Evolutionary conservation across 495 filamentous ascomycete genomes (phyloP).

Genomic region (Podospora comata): DNA sequence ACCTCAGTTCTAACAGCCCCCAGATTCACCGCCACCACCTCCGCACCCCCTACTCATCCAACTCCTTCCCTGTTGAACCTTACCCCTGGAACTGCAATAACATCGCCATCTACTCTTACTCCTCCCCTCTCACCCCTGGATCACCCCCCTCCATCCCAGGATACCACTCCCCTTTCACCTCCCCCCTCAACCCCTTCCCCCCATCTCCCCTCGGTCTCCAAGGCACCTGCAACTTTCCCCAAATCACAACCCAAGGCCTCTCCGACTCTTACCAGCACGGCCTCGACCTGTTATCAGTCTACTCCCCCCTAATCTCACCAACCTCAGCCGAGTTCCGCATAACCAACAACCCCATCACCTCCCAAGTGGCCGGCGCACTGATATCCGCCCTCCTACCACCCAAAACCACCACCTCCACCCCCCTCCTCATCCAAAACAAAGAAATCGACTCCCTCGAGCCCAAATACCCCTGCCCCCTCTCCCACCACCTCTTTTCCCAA

Average conservation of each 20-base stretch:
- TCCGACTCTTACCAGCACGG: slow-evolving; percentile 67
- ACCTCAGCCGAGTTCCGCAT: slow-evolving; percentile 53
- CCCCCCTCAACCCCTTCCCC: slow-evolving; percentile 56
- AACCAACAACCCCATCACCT: slow-evolving; percentile 68
- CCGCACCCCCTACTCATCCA: slow-evolving; percentile 65
- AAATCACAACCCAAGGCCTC: slow-evolving; percentile 62
- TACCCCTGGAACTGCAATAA: slow-evolving; percentile 64
- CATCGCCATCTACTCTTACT: slow-evolving; percentile 59
- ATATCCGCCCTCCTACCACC: slow-evolving; percentile 54
- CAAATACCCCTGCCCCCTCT: slow-evolving; percentile 54
- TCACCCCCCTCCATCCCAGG: slow-evolving; percentile 34
- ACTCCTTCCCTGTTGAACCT: slow-evolving; percentile 63
- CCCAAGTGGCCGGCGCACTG: slow-evolving; percentile 65
- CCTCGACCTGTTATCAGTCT: slow-evolving; percentile 60
- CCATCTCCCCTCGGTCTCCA: slow-evolving; percentile 54
- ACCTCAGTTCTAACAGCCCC: not conserved
- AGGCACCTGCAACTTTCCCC: slow-evolving; percentile 68
- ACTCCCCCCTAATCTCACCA: slow-evolving; percentile 56
- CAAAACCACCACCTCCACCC: slow-evolving; percentile 24
- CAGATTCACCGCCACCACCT: slow-evolving; percentile 73
- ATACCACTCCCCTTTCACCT: slow-evolving; percentile 58
- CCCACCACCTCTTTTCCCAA: slow-evolving; percentile 41
- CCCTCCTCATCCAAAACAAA: slow-evolving; percentile 47
- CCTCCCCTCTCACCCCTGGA: slow-evolving; percentile 42
- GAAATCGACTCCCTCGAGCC: slow-evolving; percentile 63